phyloP scores from a whole-genome alignment of 805 yeast genomes.

The Kregervanrija pseudodelftensis region DNA sequence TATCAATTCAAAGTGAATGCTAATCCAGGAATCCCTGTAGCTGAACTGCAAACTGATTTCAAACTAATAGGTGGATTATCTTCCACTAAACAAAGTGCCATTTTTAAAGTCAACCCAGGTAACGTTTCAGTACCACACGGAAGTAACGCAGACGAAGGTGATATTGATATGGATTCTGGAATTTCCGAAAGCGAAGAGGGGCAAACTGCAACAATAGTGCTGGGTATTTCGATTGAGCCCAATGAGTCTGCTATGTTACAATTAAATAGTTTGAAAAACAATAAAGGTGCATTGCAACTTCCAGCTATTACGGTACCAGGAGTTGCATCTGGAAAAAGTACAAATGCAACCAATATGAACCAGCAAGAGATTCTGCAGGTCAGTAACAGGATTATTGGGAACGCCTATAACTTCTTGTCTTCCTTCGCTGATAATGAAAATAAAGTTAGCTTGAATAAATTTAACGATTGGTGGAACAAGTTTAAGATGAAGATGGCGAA shows the following conservation, averaged over 20 bases:
- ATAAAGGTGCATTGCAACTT: slow-evolving; percentile 9
- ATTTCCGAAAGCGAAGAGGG: slow-evolving; percentile 5
- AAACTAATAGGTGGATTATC: slow-evolving; percentile 59
- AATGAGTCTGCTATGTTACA: slow-evolving; percentile 55
- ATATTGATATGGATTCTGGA: slow-evolving; percentile 50
- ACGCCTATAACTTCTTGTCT: slow-evolving; percentile 85
- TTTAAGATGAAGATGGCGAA: slow-evolving; percentile 67
- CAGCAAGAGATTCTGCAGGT: slow-evolving; percentile 39
- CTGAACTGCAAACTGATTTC: slow-evolving; percentile 35
- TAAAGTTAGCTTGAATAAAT: slow-evolving; percentile 78
- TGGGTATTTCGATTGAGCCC: slow-evolving; percentile 92
- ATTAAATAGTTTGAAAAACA: slow-evolving; percentile 29
- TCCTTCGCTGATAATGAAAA: slow-evolving; percentile 80
- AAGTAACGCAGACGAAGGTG: slow-evolving; percentile 25
- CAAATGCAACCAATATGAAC: slow-evolving; percentile 10
- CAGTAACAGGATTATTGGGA: slow-evolving; percentile 83
- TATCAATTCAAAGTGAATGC: slow-evolving; percentile 58
- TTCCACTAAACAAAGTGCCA: slow-evolving; percentile 78
- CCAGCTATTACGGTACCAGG: slow-evolving; percentile 11
- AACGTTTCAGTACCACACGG: slow-evolving; percentile 19
- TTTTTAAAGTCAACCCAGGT: slow-evolving; percentile 61
- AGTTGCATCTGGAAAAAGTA: slow-evolving; percentile 30
- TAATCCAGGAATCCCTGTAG: too few species aligned
- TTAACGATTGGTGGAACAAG: slow-evolving; percentile 94
- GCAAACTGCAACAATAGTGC: slow-evolving; percentile 23